A percentile compares a stretch with the other conserved stretches of the same genome.
These are phyloP conservation scores for Ascobolus immersus DNA, from an alignment of 495 filamentous ascomycete genomes.

Conservation along the genomic window DNA sequence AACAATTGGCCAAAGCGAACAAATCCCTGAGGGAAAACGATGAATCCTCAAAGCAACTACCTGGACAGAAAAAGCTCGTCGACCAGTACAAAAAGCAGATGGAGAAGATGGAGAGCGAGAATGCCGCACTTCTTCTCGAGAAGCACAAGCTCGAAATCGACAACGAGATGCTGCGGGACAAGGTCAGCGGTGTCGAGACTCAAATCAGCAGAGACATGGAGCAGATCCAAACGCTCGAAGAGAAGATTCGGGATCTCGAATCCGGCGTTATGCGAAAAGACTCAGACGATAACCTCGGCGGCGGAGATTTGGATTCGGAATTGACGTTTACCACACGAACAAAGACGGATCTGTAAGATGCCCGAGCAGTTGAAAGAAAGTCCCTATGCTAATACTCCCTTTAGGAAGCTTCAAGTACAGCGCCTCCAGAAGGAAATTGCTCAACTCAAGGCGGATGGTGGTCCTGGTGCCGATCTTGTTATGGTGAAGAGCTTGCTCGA, in stretches of 20 bases:
- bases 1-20: conserved; percentile 11
- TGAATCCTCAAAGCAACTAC: conserved; percentile 14
- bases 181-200: conserved; percentile 11
- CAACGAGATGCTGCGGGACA: conserved; percentile 13
- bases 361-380: too few species aligned
- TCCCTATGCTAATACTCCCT: too few species aligned
- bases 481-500: conserved; percentile 14
- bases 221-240: conserved; percentile 19
- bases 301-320: conserved; percentile 15
- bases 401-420: conserved; percentile 13
- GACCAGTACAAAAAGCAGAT: conserved; percentile 16
- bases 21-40: conserved; percentile 13
- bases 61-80: conserved; percentile 13
- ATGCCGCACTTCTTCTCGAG: conserved; percentile 11
- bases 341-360: conserved; percentile 13
- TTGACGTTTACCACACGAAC: conserved; percentile 12
- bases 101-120: conserved; percentile 14
- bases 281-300: conserved; percentile 6
- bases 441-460: conserved; percentile 12
- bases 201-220: conserved; percentile 17
- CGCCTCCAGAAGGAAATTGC: conserved; percentile 13
- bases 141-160: conserved; percentile 11
- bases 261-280: conserved; percentile 19
- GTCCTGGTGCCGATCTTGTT: conserved; percentile 11
- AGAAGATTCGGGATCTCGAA: conserved; percentile 31